These are phyloP conservation scores for Teratosphaeria pseudoeucalypti DNA, from an alignment of 2,329 filamentous ascomycete genomes.

Conservation along the genomic window DNA sequence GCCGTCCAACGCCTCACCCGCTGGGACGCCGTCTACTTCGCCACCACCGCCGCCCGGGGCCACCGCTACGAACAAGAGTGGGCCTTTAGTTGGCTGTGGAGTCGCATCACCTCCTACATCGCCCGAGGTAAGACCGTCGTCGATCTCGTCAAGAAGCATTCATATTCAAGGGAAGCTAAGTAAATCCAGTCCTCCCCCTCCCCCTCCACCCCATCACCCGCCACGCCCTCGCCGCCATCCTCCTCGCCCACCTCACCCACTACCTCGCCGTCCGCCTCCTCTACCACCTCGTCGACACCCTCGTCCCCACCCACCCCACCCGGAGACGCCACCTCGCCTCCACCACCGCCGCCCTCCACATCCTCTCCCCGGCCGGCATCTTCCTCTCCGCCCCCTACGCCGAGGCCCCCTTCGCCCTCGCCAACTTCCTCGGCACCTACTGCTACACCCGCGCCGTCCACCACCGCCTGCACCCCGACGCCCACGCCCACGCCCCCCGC, in stretches of 20 bases:
- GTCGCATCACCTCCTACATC: slow-evolving; percentile 33
- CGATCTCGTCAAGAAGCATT: too few species aligned
- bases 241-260: slow-evolving; percentile 64
- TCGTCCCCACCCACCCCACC: slow-evolving; percentile 35
- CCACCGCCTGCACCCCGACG: not conserved
- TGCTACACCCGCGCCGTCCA: slow-evolving; percentile 48
- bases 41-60: slow-evolving; percentile 51
- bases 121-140: slow-evolving; percentile 31
- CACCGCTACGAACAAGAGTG: slow-evolving; percentile 74
- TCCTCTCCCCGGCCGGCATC: slow-evolving; percentile 76
- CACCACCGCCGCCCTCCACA: slow-evolving; percentile 61
- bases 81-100: slow-evolving; percentile 60
- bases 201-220: slow-evolving; percentile 13
- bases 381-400: slow-evolving; percentile 82
- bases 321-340: slow-evolving; percentile 46
- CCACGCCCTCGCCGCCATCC: slow-evolving; percentile 48
- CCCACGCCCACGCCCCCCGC: slow-evolving; percentile 1
- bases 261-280: slow-evolving; percentile 63
- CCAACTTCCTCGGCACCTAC: slow-evolving; percentile 65
- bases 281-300: slow-evolving; percentile 51
- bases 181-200: slow-evolving; percentile 2
- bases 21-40: slow-evolving; percentile 76
- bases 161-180: slow-evolving; percentile 18
- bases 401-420: slow-evolving; percentile 67
- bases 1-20: slow-evolving; percentile 52